These are phyloP conservation scores for Leptographium galeiforme DNA, from an alignment of 2,329 filamentous ascomycete species.

Conservation along the genomic window DNA sequence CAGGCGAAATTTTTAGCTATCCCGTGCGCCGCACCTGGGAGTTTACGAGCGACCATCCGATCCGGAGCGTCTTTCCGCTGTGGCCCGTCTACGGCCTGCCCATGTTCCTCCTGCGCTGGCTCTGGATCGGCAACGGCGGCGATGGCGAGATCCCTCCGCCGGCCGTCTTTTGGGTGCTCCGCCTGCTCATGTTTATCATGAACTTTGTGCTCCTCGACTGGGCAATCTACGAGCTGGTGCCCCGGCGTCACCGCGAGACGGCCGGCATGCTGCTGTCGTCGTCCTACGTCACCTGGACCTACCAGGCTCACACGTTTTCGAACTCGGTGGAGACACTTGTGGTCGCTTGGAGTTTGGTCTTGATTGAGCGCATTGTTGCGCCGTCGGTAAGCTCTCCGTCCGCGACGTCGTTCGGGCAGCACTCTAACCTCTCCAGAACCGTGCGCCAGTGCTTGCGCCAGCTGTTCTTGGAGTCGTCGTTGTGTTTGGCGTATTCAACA, in stretches of 20 bases:
- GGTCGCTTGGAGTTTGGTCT: slow-evolving; percentile 83
- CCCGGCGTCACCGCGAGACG: slow-evolving; percentile 54
- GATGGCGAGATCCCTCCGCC: slow-evolving; percentile 69
- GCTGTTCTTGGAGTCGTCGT: slow-evolving; percentile 66
- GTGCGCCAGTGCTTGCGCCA: slow-evolving; percentile 64
- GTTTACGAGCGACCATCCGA: slow-evolving; percentile 75
- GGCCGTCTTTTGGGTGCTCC: slow-evolving; percentile 77
- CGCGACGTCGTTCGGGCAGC: too few relatives aligned
- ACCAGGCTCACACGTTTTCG: slow-evolving; percentile 95
- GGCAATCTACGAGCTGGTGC: slow-evolving; percentile 85
- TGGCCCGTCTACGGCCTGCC: slow-evolving; percentile 92
- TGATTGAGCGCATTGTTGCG: slow-evolving; percentile 78
- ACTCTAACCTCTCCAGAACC: slow-evolving; percentile 27
- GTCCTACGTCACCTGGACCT: slow-evolving; percentile 97
- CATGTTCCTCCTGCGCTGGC: slow-evolving; percentile 83
- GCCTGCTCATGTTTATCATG: slow-evolving; percentile 81
- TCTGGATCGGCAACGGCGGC: slow-evolving; percentile 73
- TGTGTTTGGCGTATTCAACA: slow-evolving; percentile 84
- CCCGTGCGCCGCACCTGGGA: slow-evolving; percentile 89
- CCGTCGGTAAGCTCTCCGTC: background rate
- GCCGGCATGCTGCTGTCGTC: slow-evolving; percentile 81
- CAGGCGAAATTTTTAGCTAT: slow-evolving; percentile 87
- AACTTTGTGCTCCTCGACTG: slow-evolving; percentile 97
- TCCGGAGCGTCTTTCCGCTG: slow-evolving; percentile 91
- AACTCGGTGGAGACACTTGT: slow-evolving; percentile 92